Evolutionary conservation across 2,329 filamentous ascomycete species (phyloP).

Genomic region (Teratosphaeria gauchensis): DNA sequence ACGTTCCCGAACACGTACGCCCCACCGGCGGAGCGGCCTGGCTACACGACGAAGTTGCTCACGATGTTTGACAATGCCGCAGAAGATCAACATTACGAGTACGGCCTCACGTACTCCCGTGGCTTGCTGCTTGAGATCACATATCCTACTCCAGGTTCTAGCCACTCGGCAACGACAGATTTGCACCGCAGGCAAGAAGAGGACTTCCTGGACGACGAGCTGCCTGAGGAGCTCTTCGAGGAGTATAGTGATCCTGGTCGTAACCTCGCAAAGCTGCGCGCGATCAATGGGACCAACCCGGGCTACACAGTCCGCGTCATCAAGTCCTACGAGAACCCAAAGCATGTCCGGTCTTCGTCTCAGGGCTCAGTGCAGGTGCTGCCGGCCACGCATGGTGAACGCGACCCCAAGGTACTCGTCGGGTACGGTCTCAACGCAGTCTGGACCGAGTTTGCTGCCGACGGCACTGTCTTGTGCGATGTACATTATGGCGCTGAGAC

Average conservation of each 20-base stretch:
- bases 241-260: constrained; percentile 5
- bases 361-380: constrained; percentile 46
- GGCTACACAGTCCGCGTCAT: constrained; percentile 23
- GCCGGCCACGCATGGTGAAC: constrained; percentile 32
- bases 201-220: not conserved
- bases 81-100: constrained; percentile 30
- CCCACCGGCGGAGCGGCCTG: constrained; percentile 10
- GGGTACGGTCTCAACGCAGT: constrained; percentile 41
- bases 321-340: constrained; percentile 19
- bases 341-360: constrained; percentile 31
- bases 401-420: constrained; percentile 39
- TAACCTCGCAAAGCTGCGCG: constrained; percentile 21
- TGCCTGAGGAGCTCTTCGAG: not conserved
- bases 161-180: not conserved
- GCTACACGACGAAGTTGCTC: constrained; percentile 33
- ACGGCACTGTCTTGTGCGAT: constrained; percentile 43
- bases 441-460: constrained; percentile 31
- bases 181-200: not conserved
- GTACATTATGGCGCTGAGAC: constrained; percentile 32
- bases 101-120: constrained; percentile 19
- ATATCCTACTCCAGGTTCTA: constrained; percentile 11
- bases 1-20: constrained; percentile 19
- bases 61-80: constrained; percentile 46
- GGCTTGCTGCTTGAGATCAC: constrained; percentile 24
- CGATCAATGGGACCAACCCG: constrained; percentile 19